Evolutionary conservation across 2,329 filamentous ascomycete species (phyloP), one percentile per base, ranked within the genome.

Genomic region (Claviceps pazoutovae): DNA sequence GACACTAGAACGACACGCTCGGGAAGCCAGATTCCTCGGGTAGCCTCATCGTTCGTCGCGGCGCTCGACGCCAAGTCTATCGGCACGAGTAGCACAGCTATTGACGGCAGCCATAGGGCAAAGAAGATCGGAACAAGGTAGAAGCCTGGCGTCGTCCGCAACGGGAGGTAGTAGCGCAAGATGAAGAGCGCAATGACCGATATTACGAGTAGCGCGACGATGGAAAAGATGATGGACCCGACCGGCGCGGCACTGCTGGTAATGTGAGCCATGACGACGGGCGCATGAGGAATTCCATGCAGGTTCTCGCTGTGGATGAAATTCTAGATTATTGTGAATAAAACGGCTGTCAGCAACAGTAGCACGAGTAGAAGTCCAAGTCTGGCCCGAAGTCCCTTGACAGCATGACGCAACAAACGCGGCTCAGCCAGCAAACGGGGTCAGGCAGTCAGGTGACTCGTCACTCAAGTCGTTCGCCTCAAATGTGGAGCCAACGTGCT

Each of bases 1-100:
- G 85, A 84, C 23, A 96, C 88, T 61, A 94, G 74, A 48, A 96
- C 74, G 30, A 90, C 78, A 48, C 82, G 73, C 57, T 85, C 75
- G 5, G 87, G 85, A 37, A 98, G 77, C 88, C 90, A 96, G 62
- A 98, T 86, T 37, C 90, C 93, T 59, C 84, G 79, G 16, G 80
- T 76, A 16, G 79, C 76, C 54, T 79, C 81, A 66, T 86, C 84
- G 54, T 86, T 82, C 49, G 82, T 82, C 47, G 81, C 78, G 21
- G 87, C 84, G 63, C 80, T 91, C 6, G 90, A 95, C 1, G 91
- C 90, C 58, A 98, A 81, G 68, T 98, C 93, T 66, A 98, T 94
- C 5, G 93, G 93, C 6, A 98, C 89, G 21, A 98, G 79, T 23
- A 98, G 74, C 23, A 97, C 81, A 62, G 95, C 91, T 66, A 86